Conservation (phyloP, 192 early-diverging fungal genomes). For the Linderina pennispora region DNA sequence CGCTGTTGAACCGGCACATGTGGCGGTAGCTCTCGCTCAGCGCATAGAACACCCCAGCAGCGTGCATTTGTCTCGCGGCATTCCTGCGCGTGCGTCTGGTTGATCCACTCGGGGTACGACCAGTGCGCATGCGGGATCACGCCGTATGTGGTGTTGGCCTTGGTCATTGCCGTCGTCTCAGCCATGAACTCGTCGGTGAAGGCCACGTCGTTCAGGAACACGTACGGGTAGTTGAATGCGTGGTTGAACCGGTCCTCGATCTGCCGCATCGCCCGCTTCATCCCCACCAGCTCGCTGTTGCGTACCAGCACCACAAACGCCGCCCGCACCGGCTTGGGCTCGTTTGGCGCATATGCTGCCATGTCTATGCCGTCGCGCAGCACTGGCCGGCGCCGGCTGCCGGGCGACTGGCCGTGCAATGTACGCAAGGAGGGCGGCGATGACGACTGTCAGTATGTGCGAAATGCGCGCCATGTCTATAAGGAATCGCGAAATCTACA, state of each 20-base stretch:
- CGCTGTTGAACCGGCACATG: slow-evolving; percentile 76
- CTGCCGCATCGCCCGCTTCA: slow-evolving; percentile 58
- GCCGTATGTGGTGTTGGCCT: slow-evolving; percentile 57
- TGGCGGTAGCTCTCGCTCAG: slow-evolving; percentile 64
- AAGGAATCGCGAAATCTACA: too few relatives aligned
- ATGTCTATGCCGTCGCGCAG: neutral
- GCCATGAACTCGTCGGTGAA: slow-evolving; percentile 67
- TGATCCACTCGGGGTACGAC: slow-evolving; percentile 76
- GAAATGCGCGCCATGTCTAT: too few relatives aligned
- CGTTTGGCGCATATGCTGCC: neutral
- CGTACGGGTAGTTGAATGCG: slow-evolving; percentile 77
- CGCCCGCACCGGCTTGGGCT: slow-evolving; percentile 40
- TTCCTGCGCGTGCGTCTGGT: slow-evolving; percentile 50
- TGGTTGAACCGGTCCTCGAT: slow-evolving; percentile 77
- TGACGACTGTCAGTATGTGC: too few relatives aligned
- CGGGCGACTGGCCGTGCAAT: too few relatives aligned
- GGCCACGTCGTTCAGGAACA: slow-evolving; percentile 76
- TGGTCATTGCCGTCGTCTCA: slow-evolving; percentile 49
- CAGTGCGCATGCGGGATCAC: slow-evolving; percentile 67
- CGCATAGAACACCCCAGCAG: slow-evolving; percentile 54
- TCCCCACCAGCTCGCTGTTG: slow-evolving; percentile 60
- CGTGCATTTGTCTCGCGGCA: slow-evolving; percentile 51
- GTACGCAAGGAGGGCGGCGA: too few relatives aligned
- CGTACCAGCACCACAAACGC: slow-evolving; percentile 73
- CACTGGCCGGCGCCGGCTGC: too few relatives aligned